phyloP scores from a whole-genome alignment of 805 yeast species.

The Clavispora asparagi region DNA sequence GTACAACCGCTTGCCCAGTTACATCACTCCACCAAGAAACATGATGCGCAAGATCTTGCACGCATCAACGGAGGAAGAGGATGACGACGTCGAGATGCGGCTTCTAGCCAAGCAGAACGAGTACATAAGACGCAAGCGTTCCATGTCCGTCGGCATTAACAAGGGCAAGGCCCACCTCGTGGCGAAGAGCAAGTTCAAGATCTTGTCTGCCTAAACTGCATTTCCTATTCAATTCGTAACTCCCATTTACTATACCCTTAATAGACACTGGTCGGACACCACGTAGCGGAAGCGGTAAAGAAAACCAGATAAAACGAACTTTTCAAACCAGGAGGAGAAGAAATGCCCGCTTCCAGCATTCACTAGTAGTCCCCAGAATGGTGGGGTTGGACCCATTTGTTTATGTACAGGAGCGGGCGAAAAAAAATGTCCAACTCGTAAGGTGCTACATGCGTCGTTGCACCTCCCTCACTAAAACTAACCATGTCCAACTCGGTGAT shows the following conservation, averaged over 20 bases:
- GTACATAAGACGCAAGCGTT: constrained; percentile 23
- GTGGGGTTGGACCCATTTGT: no score
- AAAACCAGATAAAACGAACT: no score
- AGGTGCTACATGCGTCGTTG: not conserved
- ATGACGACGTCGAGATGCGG: constrained; percentile 17
- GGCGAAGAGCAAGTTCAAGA: constrained; percentile 26
- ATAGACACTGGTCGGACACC: not conserved
- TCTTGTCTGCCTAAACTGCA: constrained; percentile 6
- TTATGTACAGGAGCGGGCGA: not conserved
- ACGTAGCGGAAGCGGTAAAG: not conserved
- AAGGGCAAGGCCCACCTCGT: constrained; percentile 30
- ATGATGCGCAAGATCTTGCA: constrained; percentile 18
- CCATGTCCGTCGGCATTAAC: constrained; percentile 37
- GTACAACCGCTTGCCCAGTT: constrained; percentile 25
- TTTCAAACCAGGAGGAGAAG: no score
- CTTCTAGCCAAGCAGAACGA: constrained; percentile 18
- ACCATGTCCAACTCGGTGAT: constrained; percentile 35
- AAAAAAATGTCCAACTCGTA: constrained; percentile 4
- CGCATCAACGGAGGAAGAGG: constrained; percentile 13
- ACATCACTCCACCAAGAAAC: constrained; percentile 31
- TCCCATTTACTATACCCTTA: not conserved
- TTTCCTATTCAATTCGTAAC: not conserved
- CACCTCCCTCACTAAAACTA: not conserved
- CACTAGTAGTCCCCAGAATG: no score
- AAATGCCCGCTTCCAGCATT: no score